Base-by-base conservation (phyloP, 1,284 basidiomycete species). In the Cystobasidium slooffiae region DNA sequence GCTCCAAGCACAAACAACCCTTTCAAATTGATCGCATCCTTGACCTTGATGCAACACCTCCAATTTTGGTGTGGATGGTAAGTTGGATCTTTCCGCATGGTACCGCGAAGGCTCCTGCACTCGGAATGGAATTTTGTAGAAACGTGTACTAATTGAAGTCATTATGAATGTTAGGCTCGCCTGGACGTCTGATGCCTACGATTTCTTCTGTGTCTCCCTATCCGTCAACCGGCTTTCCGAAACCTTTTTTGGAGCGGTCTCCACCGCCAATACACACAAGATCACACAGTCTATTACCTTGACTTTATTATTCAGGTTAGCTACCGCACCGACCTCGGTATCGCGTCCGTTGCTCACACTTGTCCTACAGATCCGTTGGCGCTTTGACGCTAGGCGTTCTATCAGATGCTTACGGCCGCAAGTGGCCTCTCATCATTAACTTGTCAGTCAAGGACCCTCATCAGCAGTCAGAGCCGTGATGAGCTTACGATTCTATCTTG, bases 381-480 rank as follows among this genome's bases (percentile, higher is more conserved):
- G 94, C 94, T 43, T 87, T 93, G 75, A 84, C 94, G 77, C 96
- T 97, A 77, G 87, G 85, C 66, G 73, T 80, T 7, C 41, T 72
- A 1, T 72, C 76, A 0, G 80, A 81, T 63, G 74, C 75, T 0
- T 82, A 87, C 81, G 95, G 95, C 2, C 88, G 95, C 56, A 95
- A 94, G 84, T 98, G 93, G 92, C 93, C 94, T 0, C 85, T 97
- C 3, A 88, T 94, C 52, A 78, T 81, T 79, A 97, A 97, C 82
- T 83, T 84, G 24, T 66, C 6, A 20, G 63, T 1, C 16, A 82
- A 64, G 66, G 78, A 69, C 81, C 80, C 62, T 78, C 76, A 6
- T 55, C 1, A 72, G 77, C 10, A 20, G 5, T 58, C 18, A 16
- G 39, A 9, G 8, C 18, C 46, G 9, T 47, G 46, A 47, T 47